A percentile compares a stretch with the other conserved stretches of the same genome.
Evolutionary conservation across 441 rosid species (phyloP).

Genomic region (Macaranga tanarius): DNA sequence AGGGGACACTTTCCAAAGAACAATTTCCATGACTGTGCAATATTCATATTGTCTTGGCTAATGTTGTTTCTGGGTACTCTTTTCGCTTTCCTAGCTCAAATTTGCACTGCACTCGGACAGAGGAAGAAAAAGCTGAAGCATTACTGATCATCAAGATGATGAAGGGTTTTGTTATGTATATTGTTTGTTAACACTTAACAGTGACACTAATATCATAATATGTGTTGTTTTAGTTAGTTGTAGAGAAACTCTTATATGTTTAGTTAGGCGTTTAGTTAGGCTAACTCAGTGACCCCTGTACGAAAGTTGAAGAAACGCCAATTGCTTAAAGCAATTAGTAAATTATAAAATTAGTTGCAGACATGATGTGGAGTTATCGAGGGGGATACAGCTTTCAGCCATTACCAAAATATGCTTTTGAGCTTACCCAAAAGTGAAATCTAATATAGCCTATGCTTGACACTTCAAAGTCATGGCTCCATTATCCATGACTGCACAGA

Average conservation of each 20-base stretch:
- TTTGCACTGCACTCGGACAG: constrained; percentile 46
- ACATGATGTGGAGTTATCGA: constrained; percentile 10
- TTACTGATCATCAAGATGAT: neutral
- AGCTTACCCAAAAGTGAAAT: neutral
- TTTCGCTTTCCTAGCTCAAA: constrained; percentile 42
- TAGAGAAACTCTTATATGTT: neutral
- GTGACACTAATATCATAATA: neutral
- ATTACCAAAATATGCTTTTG: neutral
- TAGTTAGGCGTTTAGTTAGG: neutral
- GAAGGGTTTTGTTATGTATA: neutral
- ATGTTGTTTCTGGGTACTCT: constrained; percentile 38
- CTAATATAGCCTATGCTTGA: neutral
- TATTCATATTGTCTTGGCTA: constrained; percentile 34
- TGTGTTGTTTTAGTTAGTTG: neutral
- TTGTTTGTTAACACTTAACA: neutral
- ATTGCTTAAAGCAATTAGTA: no score
- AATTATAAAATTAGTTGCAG: neutral
- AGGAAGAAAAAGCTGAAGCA: constrained; percentile 25
- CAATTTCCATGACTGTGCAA: constrained; percentile 37
- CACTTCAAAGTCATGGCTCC: constrained; percentile 5
- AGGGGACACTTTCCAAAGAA: constrained; percentile 45
- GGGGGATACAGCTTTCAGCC: constrained; percentile 13
- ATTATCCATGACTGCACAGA: neutral
- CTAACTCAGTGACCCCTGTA: neutral
- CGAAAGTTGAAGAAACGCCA: neutral